Conservation (phyloP, 169 alveolate species). For the Amoebophrya sp. region DNA sequence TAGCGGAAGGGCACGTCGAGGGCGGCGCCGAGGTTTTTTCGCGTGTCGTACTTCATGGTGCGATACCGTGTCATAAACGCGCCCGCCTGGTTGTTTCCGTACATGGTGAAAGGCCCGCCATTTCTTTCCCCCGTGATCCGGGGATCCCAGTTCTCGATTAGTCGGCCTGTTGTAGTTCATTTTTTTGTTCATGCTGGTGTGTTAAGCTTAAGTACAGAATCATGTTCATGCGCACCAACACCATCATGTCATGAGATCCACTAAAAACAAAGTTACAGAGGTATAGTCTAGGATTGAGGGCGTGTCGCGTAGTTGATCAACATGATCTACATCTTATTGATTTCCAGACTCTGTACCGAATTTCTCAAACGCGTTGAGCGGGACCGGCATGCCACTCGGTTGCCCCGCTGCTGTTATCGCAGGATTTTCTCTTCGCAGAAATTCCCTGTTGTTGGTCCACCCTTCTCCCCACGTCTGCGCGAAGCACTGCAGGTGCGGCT, state of each 20-base stretch:
- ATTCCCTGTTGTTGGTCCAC: neutral
- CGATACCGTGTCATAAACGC: neutral
- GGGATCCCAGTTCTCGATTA: neutral
- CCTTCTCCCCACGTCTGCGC: neutral
- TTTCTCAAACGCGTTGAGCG: neutral
- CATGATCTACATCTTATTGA: too few relatives aligned
- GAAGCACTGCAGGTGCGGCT: too few relatives aligned
- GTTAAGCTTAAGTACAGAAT: too few relatives aligned
- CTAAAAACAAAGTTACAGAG: too few relatives aligned
- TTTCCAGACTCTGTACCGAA: too few relatives aligned
- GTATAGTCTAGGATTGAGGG: too few relatives aligned
- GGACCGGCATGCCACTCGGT: neutral
- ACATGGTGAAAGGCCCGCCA: neutral
- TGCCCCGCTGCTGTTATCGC: neutral
- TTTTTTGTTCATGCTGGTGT: neutral
- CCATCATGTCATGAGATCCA: too few relatives aligned
- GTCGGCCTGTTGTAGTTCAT: neutral
- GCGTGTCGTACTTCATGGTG: neutral
- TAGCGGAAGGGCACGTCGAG: neutral
- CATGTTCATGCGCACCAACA: too few relatives aligned
- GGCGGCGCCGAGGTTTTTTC: neutral
- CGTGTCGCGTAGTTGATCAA: too few relatives aligned
- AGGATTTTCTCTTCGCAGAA: neutral
- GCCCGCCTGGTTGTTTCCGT: slow-evolving; percentile 7
- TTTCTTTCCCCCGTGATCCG: neutral